phyloP scores from a whole-genome alignment of 1,284 basidiomycete species.

The Ceratobasidium sp. region DNA sequence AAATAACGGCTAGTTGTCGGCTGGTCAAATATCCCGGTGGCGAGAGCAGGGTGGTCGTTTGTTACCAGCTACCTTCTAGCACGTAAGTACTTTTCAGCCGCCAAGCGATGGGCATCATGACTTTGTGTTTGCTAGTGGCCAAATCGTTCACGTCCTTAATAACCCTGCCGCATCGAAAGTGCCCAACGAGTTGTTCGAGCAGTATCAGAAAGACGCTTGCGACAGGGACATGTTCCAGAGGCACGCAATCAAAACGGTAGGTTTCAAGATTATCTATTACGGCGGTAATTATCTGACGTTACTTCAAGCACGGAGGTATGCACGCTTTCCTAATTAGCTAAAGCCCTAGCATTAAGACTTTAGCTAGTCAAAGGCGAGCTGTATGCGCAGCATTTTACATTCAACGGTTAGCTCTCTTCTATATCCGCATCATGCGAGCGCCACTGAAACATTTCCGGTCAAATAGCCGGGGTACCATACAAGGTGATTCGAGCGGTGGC shows the following conservation, averaged over 20 bases:
- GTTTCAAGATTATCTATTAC: background rate
- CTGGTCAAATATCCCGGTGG: conserved; percentile 6
- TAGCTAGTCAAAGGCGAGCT: conserved; percentile 37
- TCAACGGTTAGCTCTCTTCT: conserved; percentile 27
- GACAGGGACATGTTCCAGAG: conserved; percentile 33
- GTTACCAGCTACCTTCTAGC: conserved; percentile 19
- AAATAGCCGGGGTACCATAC: conserved; percentile 39
- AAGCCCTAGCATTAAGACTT: background rate
- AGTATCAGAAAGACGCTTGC: conserved; percentile 35
- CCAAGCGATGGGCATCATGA: background rate
- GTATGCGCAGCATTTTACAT: conserved; percentile 43
- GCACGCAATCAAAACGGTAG: conserved; percentile 42
- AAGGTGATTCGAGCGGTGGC: conserved; percentile 18
- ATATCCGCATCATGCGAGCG: background rate
- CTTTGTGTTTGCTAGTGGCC: conserved; percentile 6
- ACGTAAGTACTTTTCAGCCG: background rate
- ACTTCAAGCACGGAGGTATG: conserved; percentile 33
- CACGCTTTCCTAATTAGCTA: background rate
- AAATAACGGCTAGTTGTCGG: conserved; percentile 5
- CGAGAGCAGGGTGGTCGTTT: conserved; percentile 16
- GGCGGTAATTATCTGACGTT: conserved; percentile 5
- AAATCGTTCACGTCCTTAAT: conserved; percentile 40
- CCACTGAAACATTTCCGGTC: background rate
- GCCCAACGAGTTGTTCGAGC: conserved; percentile 23
- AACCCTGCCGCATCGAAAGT: conserved; percentile 22